Evolutionary conservation across 108 stramenopile genomes (phyloP).

Genomic region (Nitzschia sp.): DNA sequence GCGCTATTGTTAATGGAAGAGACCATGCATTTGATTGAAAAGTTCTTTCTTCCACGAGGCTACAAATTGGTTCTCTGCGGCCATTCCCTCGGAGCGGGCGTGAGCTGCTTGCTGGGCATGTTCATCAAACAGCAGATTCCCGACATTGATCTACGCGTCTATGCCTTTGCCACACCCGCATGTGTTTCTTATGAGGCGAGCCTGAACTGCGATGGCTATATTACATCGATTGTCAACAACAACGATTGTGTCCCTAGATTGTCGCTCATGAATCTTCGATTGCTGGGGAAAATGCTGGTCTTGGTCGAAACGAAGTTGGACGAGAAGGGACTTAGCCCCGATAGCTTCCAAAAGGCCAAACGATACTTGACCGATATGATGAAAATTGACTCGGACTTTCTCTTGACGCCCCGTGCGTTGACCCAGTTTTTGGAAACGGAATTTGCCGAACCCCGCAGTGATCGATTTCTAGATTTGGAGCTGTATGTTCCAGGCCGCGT

Average conservation of each 20-base stretch:
- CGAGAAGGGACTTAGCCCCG: conserved; percentile 27
- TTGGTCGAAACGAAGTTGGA: conserved; percentile 25
- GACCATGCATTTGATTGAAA: conserved; percentile 33
- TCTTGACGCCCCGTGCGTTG: conserved; percentile 28
- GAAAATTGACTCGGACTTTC: conserved; percentile 22
- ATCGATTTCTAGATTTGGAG: conserved; percentile 27
- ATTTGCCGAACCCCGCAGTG: conserved; percentile 5
- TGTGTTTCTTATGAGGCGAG: conserved; percentile 19
- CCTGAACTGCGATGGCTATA: conserved; percentile 17
- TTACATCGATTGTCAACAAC: conserved; percentile 54
- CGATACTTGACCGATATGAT: conserved; percentile 9
- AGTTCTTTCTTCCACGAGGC: conserved; percentile 35
- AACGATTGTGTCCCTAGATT: conserved; percentile 46
- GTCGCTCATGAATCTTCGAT: conserved; percentile 29
- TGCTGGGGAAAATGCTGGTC: conserved; percentile 14
- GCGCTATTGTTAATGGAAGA: conserved; percentile 28
- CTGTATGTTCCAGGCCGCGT: conserved; percentile 44
- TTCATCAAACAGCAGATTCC: conserved; percentile 17
- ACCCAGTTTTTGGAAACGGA: conserved; percentile 13
- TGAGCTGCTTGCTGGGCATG: conserved; percentile 37
- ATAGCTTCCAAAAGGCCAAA: conserved; percentile 10
- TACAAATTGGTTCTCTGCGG: conserved; percentile 45
- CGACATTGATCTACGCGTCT: conserved; percentile 33
- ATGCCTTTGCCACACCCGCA: conserved; percentile 56
- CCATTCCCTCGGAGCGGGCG: conserved; percentile 48